Conservation (phyloP, 306 rosid genomes). For the Mimosa pudica region DNA sequence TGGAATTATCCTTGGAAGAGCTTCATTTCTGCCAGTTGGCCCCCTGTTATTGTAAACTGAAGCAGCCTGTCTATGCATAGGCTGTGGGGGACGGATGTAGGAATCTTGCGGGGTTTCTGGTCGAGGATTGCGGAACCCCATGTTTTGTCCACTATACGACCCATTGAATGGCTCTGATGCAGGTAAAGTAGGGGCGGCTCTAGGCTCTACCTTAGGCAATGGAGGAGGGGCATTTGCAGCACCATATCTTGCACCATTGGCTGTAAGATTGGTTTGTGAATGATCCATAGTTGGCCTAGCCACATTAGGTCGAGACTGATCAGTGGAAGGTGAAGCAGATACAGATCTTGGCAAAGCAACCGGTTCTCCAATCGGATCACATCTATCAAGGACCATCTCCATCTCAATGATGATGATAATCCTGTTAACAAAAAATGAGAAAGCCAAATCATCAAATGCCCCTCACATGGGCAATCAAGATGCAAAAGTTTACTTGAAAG, state of each 20-base stretch:
- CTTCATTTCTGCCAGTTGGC: conserved; percentile 71
- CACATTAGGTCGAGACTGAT: conserved; percentile 46
- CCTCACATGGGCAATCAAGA: background rate
- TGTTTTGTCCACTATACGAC: conserved; percentile 61
- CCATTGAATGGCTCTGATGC: conserved; percentile 44
- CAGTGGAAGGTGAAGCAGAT: conserved; percentile 35
- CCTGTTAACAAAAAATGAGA: conserved; percentile 46
- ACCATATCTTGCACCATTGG: conserved; percentile 47
- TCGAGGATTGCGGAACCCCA: conserved; percentile 46
- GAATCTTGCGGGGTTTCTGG: conserved; percentile 52
- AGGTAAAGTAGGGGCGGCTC: conserved; percentile 34
- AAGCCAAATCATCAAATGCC: conserved; percentile 18
- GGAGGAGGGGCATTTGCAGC: conserved; percentile 42
- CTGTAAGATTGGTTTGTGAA: conserved; percentile 46
- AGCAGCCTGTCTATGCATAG: conserved; percentile 65
- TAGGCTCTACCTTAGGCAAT: conserved; percentile 46
- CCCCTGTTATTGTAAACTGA: conserved; percentile 70
- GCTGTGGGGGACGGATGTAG: conserved; percentile 52
- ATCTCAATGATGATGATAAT: conserved; percentile 70
- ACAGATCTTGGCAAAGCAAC: conserved; percentile 34
- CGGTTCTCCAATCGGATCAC: conserved; percentile 72
- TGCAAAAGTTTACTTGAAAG: background rate
- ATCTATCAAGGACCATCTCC: conserved; percentile 58
- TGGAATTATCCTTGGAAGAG: conserved; percentile 74
- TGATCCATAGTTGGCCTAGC: conserved; percentile 43